Evolutionary conservation across 2,329 filamentous ascomycete genomes (phyloP).

Genomic region (Daldinia sp.): DNA sequence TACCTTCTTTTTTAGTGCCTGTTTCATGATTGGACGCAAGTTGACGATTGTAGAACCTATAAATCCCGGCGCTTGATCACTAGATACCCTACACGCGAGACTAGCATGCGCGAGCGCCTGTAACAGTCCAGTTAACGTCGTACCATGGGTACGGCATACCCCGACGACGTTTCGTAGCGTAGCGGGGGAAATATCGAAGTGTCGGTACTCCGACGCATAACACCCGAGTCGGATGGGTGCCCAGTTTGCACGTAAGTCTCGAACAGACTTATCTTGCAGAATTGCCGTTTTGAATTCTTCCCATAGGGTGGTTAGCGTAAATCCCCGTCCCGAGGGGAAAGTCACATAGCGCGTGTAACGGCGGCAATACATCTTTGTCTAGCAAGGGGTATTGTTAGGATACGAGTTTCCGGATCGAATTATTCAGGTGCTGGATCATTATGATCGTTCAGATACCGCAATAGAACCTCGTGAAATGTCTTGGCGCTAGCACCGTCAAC

Average conservation of each 20-base stretch:
- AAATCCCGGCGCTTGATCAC: conserved; percentile 27
- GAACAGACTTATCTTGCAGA: not conserved
- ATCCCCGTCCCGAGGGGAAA: conserved; percentile 26
- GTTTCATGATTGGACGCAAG: conserved; percentile 32
- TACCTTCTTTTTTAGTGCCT: not conserved
- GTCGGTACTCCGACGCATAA: conserved; percentile 19
- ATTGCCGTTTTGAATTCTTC: conserved; percentile 12
- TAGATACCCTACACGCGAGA: conserved; percentile 19
- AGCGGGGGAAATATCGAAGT: conserved; percentile 16
- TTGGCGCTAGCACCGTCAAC: conserved; percentile 32
- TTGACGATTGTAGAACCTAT: conserved; percentile 27
- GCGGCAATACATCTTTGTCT: conserved; percentile 16
- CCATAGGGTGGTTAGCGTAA: conserved; percentile 18
- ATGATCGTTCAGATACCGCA: conserved; percentile 19
- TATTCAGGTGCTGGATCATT: not conserved
- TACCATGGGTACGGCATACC: conserved; percentile 28
- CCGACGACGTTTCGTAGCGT: conserved; percentile 20
- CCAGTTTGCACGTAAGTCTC: conserved; percentile 15
- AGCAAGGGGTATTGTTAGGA: conserved; percentile 20
- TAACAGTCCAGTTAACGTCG: conserved; percentile 38
- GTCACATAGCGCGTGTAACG: conserved; percentile 21
- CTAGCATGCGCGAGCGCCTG: conserved; percentile 25
- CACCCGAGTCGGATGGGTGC: conserved; percentile 13
- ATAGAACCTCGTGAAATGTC: conserved; percentile 28
- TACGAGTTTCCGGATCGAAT: conserved; percentile 13